Percentiles rank a stretch among this genome's conserved stretches.
phyloP scores from a whole-genome alignment of 2,329 filamentous ascomycete genomes.

The Beauveria medogensis region DNA sequence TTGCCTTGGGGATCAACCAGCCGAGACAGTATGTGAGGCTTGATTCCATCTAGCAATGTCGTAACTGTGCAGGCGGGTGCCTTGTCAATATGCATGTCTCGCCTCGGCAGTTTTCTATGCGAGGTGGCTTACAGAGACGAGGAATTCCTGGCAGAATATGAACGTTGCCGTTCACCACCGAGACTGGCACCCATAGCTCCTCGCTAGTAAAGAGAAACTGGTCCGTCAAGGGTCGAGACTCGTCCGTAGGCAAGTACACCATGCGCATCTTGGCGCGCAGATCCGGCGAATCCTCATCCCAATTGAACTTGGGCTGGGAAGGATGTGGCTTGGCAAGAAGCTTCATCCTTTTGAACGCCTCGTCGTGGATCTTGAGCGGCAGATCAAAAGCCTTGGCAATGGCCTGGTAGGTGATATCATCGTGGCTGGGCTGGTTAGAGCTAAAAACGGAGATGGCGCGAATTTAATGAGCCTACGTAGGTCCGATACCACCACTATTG shows the following conservation, averaged over 20 bases:
- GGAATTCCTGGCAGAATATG: conserved; percentile 91
- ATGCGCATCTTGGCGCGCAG: conserved; percentile 81
- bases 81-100: background rate
- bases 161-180: conserved; percentile 84
- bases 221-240: conserved; percentile 51
- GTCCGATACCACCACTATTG: conserved; percentile 77
- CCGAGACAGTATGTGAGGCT: conserved; percentile 60
- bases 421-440: conserved; percentile 53
- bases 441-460: background rate
- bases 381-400: conserved; percentile 85
- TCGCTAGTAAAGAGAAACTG: conserved; percentile 75
- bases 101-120: too few relatives aligned
- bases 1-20: conserved; percentile 74
- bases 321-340: conserved; percentile 65
- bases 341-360: conserved; percentile 77
- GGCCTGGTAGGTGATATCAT: conserved; percentile 94
- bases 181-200: conserved; percentile 83
- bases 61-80: conserved; percentile 43
- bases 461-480: conserved; percentile 56
- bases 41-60: conserved; percentile 67
- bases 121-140: conserved; percentile 51
- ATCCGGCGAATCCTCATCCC: conserved; percentile 68
- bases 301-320: conserved; percentile 68
- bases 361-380: conserved; percentile 66
- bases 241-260: conserved; percentile 77